Evolutionary conservation across 2,329 filamentous ascomycete genomes (phyloP).

Genomic region (Fusarium sarcochroum): DNA sequence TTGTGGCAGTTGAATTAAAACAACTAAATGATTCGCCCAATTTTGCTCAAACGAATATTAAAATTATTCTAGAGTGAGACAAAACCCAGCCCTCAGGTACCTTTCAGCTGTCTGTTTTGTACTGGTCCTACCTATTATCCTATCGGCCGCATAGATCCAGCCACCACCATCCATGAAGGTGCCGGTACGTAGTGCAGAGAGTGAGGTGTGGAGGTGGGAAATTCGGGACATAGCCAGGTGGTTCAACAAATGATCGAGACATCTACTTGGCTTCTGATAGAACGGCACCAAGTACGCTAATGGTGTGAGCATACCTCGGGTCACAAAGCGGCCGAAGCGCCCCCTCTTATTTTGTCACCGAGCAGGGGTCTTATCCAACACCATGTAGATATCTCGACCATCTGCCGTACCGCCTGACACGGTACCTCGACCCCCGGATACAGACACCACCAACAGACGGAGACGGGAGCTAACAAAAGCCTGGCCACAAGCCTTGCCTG

Average conservation of each 20-base stretch:
- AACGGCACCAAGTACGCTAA: no score
- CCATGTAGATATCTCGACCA: no score
- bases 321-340: no score
- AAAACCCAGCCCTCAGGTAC: not conserved
- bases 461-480: conserved; percentile 22
- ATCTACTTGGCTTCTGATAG: no score
- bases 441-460: conserved; percentile 22
- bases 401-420: no score
- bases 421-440: conserved; percentile 4
- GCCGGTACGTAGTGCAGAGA: not conserved
- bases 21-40: conserved; percentile 3
- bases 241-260: no score
- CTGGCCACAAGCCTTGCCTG: not conserved
- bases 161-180: conserved; percentile 2
- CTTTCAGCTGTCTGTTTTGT: not conserved
- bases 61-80: conserved; percentile 14
- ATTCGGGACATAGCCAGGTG: not conserved
- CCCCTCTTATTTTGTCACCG: no score
- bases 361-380: no score
- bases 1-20: not conserved
- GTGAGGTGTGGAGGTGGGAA: conserved; percentile 2
- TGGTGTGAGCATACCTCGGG: no score
- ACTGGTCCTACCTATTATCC: not conserved
- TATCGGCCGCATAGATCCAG: conserved; percentile 15
- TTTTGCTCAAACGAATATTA: not conserved